These are phyloP conservation scores for Rhizophagus sp. DNA, from an alignment of 192 early-diverging fungal genomes.

Conservation along the genomic window DNA sequence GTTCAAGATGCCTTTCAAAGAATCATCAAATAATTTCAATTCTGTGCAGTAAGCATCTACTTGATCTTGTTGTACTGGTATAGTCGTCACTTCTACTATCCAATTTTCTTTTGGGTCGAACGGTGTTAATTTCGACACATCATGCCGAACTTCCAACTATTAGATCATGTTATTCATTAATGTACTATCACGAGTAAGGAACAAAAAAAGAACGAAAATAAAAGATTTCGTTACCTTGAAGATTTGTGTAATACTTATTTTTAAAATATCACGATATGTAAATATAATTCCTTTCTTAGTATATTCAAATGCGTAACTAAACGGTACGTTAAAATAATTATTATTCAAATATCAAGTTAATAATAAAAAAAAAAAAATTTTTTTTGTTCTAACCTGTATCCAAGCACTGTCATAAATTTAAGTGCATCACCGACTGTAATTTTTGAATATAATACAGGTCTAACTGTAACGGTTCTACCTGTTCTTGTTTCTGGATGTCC, in stretches of 20 bases:
- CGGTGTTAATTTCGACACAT: slow-evolving; percentile 47
- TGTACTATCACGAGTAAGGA: not conserved
- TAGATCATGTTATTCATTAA: not conserved
- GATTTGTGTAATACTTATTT: slow-evolving; percentile 62
- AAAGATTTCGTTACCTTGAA: slow-evolving; percentile 41
- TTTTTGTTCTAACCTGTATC: slow-evolving; percentile 58
- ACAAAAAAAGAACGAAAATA: not conserved
- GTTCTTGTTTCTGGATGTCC: slow-evolving; percentile 75
- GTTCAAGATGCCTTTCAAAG: slow-evolving; percentile 35
- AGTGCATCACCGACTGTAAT: slow-evolving; percentile 65
- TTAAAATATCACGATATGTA: slow-evolving; percentile 53
- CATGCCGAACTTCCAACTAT: slow-evolving; percentile 46
- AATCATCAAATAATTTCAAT: slow-evolving; percentile 46
- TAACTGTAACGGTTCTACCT: slow-evolving; percentile 57
- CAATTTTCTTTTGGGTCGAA: slow-evolving; percentile 53
- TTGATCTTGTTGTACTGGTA: slow-evolving; percentile 54
- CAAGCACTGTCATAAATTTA: slow-evolving; percentile 67
- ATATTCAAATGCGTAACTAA: slow-evolving; percentile 62
- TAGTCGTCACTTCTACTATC: slow-evolving; percentile 62
- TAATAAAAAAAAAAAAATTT: not conserved
- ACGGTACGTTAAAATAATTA: not conserved
- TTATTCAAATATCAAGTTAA: not conserved
- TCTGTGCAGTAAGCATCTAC: slow-evolving; percentile 53
- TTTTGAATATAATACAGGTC: slow-evolving; percentile 64
- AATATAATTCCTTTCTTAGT: slow-evolving; percentile 65